A percentile compares a stretch with the other conserved stretches of the same genome.
Conservation (phyloP, 768 basidiomycete species). For the Xerocomus spinulosus region DNA sequence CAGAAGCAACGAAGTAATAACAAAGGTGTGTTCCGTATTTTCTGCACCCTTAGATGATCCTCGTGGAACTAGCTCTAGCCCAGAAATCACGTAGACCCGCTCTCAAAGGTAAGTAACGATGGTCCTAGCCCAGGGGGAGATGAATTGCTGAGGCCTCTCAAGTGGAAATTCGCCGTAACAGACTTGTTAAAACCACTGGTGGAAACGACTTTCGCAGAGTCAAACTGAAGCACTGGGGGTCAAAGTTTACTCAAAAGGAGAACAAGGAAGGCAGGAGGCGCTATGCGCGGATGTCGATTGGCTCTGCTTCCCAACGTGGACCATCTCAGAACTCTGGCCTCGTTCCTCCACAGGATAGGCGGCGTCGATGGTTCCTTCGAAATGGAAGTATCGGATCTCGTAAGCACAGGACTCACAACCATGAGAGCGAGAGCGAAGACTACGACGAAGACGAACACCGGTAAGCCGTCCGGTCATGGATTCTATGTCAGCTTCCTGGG, state of each 20-base stretch:
- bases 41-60: background rate
- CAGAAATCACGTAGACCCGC: constrained; percentile 3
- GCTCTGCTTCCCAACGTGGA: constrained; percentile 5
- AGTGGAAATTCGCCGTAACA: constrained; percentile 9
- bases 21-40: constrained; percentile 4
- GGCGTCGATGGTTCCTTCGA: constrained; percentile 14
- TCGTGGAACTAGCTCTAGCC: constrained; percentile 2
- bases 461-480: constrained; percentile 4
- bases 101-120: constrained; percentile 11
- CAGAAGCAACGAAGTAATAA: constrained; percentile 2
- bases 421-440: background rate
- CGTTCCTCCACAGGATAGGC: background rate
- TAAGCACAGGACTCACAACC: background rate
- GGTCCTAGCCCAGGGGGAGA: background rate
- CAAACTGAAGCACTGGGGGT: constrained; percentile 4
- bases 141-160: constrained; percentile 1
- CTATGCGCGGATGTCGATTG: constrained; percentile 20
- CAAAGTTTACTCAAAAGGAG: constrained; percentile 5
- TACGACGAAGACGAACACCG: constrained; percentile 1
- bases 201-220: background rate
- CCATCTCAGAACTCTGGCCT: background rate
- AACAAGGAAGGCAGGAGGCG: background rate
- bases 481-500: background rate
- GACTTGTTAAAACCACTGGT: constrained; percentile 4
- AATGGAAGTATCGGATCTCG: constrained; percentile 8